A percentile compares a stretch with the other conserved stretches of the same genome.
These are phyloP conservation scores for Xerocomus minutiporus DNA, from an alignment of 1,284 basidiomycete genomes.

Conservation along the genomic window DNA sequence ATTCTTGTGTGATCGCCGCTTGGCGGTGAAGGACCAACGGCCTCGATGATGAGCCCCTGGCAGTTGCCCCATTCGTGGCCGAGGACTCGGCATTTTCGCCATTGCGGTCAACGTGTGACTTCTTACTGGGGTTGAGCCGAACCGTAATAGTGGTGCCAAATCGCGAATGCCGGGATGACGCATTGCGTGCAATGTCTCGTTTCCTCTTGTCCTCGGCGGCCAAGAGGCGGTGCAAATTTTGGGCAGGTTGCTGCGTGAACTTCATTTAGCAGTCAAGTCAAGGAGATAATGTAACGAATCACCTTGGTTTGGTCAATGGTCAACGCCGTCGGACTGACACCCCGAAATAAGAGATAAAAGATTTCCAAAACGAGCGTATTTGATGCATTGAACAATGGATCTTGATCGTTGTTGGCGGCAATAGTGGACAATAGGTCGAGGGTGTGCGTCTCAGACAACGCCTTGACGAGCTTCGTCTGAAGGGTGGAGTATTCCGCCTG, in stretches of 20 bases:
- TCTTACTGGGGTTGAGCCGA: slow-evolving; percentile 56
- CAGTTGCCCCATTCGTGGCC: slow-evolving; percentile 24
- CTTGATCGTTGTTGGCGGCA: slow-evolving; percentile 66
- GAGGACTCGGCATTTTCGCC: slow-evolving; percentile 33
- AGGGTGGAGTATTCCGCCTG: slow-evolving; percentile 72
- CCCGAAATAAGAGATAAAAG: slow-evolving; percentile 81
- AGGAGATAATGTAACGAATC: slow-evolving; percentile 10
- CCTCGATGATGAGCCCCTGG: slow-evolving; percentile 36
- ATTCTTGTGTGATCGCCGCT: slow-evolving; percentile 70
- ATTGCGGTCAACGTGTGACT: slow-evolving; percentile 24
- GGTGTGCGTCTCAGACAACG: slow-evolving; percentile 69
- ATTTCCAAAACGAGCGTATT: slow-evolving; percentile 90
- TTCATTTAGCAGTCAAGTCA: slow-evolving; percentile 8
- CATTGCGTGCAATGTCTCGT: slow-evolving; percentile 52
- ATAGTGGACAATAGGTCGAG: slow-evolving; percentile 80
- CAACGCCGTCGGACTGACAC: slow-evolving; percentile 62
- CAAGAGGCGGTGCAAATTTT: slow-evolving; percentile 67
- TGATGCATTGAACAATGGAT: slow-evolving; percentile 73
- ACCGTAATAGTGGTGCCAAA: slow-evolving; percentile 92
- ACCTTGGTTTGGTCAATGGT: slow-evolving; percentile 69
- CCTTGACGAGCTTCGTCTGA: slow-evolving; percentile 72
- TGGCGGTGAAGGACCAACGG: slow-evolving; percentile 77
- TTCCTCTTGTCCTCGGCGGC: slow-evolving; percentile 65
- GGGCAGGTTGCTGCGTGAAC: slow-evolving; percentile 54
- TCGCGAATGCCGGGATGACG: slow-evolving; percentile 83